A percentile compares a stretch with the other conserved stretches of the same genome.
phyloP scores from a whole-genome alignment of 352 stramenopile species.

The Globisporangium uncinulatum region DNA sequence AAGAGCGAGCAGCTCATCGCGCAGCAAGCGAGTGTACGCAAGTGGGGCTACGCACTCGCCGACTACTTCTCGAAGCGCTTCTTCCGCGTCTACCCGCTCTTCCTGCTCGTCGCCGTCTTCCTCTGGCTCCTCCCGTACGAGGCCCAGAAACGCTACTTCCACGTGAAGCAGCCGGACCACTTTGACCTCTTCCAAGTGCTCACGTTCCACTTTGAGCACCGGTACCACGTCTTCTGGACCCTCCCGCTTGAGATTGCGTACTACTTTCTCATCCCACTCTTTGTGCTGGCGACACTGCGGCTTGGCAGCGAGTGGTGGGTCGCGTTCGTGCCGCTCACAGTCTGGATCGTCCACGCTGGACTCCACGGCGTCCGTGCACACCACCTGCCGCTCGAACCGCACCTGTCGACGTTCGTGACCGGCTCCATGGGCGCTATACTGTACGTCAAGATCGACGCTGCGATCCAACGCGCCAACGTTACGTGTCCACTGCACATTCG shows the following conservation, averaged over 20 bases:
- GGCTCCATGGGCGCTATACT: slow-evolving; percentile 27
- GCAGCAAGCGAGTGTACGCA: slow-evolving; percentile 8
- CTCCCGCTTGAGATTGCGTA: slow-evolving; percentile 41
- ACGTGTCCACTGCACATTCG: slow-evolving; percentile 11
- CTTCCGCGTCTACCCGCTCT: slow-evolving; percentile 52
- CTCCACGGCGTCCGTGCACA: slow-evolving; percentile 14
- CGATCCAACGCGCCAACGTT: slow-evolving; percentile 8
- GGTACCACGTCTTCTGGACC: slow-evolving; percentile 46
- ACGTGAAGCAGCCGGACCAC: slow-evolving; percentile 10
- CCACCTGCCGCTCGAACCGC: slow-evolving; percentile 21
- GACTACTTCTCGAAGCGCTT: slow-evolving; percentile 52
- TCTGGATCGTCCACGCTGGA: slow-evolving; percentile 19
- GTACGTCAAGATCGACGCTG: slow-evolving; percentile 16
- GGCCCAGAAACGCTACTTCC: slow-evolving; percentile 23
- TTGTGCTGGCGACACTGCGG: too few relatives aligned
- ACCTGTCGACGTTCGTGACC: slow-evolving; percentile 28
- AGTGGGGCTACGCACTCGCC: slow-evolving; percentile 11
- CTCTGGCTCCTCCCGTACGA: slow-evolving; percentile 28
- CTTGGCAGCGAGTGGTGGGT: too few relatives aligned
- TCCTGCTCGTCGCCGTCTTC: slow-evolving; percentile 24
- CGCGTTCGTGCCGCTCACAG: too few relatives aligned
- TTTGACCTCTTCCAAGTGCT: slow-evolving; percentile 35
- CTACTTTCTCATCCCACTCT: slow-evolving; percentile 35
- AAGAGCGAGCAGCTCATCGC: slow-evolving; percentile 15
- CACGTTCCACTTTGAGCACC: slow-evolving; percentile 16